phyloP scores from a whole-genome alignment of 805 yeast species.

The Candida orba region DNA sequence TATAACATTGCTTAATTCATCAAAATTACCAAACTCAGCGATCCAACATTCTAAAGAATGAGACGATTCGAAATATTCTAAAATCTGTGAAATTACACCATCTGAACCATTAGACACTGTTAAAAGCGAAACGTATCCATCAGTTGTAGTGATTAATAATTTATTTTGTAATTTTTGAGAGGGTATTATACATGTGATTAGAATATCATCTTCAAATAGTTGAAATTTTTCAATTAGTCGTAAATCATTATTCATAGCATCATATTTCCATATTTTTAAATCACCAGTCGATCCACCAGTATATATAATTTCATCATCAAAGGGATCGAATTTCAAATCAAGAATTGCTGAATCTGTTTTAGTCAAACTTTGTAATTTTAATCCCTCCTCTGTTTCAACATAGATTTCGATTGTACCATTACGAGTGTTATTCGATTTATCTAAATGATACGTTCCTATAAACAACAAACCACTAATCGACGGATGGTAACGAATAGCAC shows the following conservation, averaged over 20 bases:
- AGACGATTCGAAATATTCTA: conserved; percentile 18
- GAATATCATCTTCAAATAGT: conserved; percentile 38
- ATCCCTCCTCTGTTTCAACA: conserved; percentile 9
- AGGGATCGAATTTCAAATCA: conserved; percentile 66
- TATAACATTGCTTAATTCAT: conserved; percentile 47
- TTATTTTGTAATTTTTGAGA: conserved; percentile 33
- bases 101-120: conserved; percentile 7
- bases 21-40: conserved; percentile 56
- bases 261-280: conserved; percentile 50
- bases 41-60: conserved; percentile 90
- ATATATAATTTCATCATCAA: conserved; percentile 38
- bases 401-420: conserved; percentile 55
- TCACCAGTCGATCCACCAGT: conserved; percentile 82
- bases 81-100: conserved; percentile 16
- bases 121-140: conserved; percentile 50
- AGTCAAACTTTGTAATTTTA: conserved; percentile 21
- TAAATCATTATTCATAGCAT: conserved; percentile 17
- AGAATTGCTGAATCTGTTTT: conserved; percentile 58
- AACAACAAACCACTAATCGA: conserved; percentile 39
- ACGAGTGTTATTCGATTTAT: conserved; percentile 48
- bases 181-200: conserved; percentile 62
- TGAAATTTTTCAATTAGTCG: conserved; percentile 28
- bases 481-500: conserved; percentile 62
- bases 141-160: conserved; percentile 56
- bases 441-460: conserved; percentile 77